Base-by-base conservation (phyloP, 352 stramenopile genomes). In the Globisporangium nodosum region DNA sequence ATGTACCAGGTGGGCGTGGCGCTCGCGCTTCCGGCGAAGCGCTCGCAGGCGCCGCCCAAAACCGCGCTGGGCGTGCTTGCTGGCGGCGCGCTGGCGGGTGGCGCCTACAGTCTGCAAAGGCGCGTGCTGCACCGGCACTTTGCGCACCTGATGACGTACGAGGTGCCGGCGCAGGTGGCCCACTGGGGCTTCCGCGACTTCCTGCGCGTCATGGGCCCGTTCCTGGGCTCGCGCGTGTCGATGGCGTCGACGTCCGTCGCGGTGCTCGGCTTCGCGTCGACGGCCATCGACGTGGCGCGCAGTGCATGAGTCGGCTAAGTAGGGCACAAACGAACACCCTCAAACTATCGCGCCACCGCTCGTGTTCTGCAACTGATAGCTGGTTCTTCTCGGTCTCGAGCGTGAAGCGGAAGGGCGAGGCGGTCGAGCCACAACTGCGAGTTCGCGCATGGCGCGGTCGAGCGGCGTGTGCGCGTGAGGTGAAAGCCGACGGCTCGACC, bases 161-260 rank as follows among this genome's bases (percentile, higher is more conserved):
- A 89, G 58, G 79, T 89, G 47, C 81, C 81, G 9, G 69, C 69
- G 57, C 80, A 89, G 52, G 77, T 91, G 24, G 76, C 76, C 52
- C 61, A 76, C 9, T 91, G 81, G 81, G 62, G 64, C n/a, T 87
- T 85, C 52, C 73, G 77, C 20, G 73, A 91, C 57, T 91, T 89
- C 43, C 49, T 88, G 48, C 74, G 78, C 40, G 72, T 89, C 63
- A 82, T 72, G 18, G 71, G 69, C 3, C 78, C 81, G 33, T 70
- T 88, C 50, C 62, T 88, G 31, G 67, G 52, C 45, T 79, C 81
- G 46, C 81, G 78, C 48, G 63, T 86, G 11, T 70, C 68, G 54
- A 91, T 91, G 73, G 78, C 86, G 50, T 87, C 78, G 18, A 74
- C 70, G 47, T 89, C 81, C 1, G 68, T 89, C 49, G 76, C 75